A percentile compares a stretch with the other conserved stretches of the same genome.
phyloP scores from a whole-genome alignment of 306 rosid species.

The Trifolium pratense region DNA sequence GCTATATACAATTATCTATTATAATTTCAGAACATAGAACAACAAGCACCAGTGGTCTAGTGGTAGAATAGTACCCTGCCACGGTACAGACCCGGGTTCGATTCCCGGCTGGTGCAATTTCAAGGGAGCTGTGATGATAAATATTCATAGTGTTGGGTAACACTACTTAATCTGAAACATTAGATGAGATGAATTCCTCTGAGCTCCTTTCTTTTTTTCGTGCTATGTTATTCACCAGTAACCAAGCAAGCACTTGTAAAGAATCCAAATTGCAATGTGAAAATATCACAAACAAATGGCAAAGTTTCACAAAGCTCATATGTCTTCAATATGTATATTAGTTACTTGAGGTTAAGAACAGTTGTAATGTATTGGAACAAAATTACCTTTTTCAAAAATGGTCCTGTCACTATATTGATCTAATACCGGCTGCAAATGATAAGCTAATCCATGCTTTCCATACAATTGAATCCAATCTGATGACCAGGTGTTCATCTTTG shows the following conservation, averaged over 20 bases:
- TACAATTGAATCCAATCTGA: conserved; percentile 92
- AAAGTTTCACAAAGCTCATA: background rate
- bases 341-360: background rate
- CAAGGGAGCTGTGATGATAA: too few relatives aligned
- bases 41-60: conserved; percentile 87
- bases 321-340: too few relatives aligned
- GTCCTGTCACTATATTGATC: conserved; percentile 70
- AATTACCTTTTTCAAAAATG: conserved; percentile 78
- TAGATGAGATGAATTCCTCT: too few relatives aligned
- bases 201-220: too few relatives aligned
- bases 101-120: conserved; percentile 76
- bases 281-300: background rate
- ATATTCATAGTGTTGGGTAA: too few relatives aligned
- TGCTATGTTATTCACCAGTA: too few relatives aligned
- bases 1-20: too few relatives aligned
- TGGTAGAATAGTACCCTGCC: conserved; percentile 94
- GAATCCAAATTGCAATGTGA: conserved; percentile 16
- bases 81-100: conserved; percentile 75
- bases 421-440: conserved; percentile 74
- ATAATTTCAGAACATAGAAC: too few relatives aligned
- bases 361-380: conserved; percentile 4
- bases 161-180: too few relatives aligned
- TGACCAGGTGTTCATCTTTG: conserved; percentile 89
- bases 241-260: background rate
- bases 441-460: conserved; percentile 82